Conservation (phyloP, 306 rosid genomes). For the Adenanthera pavonina region DNA sequence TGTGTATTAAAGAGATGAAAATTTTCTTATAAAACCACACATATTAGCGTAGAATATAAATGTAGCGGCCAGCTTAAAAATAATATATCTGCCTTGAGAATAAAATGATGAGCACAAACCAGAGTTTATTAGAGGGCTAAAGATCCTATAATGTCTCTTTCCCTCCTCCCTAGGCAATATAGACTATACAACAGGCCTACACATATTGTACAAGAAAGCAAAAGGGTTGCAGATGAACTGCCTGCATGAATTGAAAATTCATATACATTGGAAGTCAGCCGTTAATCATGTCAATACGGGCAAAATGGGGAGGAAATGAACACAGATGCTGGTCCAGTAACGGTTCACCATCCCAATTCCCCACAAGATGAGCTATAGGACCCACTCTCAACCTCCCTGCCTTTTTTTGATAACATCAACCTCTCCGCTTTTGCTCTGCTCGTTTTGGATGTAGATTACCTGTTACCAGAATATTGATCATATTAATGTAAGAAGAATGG, state of each 20-base stretch:
- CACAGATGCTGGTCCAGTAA: slow-evolving; percentile 36
- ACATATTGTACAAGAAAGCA: slow-evolving; percentile 50
- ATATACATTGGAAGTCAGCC: slow-evolving; percentile 51
- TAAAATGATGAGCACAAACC: slow-evolving; percentile 51
- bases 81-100: slow-evolving; percentile 43
- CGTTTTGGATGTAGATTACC: slow-evolving; percentile 52
- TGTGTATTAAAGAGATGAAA: background rate
- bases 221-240: slow-evolving; percentile 43
- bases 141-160: slow-evolving; percentile 50
- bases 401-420: no score
- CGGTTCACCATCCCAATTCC: slow-evolving; percentile 47
- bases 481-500: background rate
- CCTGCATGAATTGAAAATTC: slow-evolving; percentile 51
- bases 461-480: slow-evolving; percentile 37
- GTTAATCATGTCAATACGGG: slow-evolving; percentile 42
- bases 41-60: background rate
- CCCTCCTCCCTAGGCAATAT: slow-evolving; percentile 53
- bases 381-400: slow-evolving; percentile 40
- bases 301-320: slow-evolving; percentile 33
- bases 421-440: slow-evolving; percentile 44
- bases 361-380: slow-evolving; percentile 37
- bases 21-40: background rate
- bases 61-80: slow-evolving; percentile 33
- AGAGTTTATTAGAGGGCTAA: slow-evolving; percentile 55
- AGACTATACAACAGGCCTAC: slow-evolving; percentile 67